These are phyloP conservation scores for Coemansia sp. DNA, from an alignment of 192 early-diverging fungal species.

Conservation along the genomic window DNA sequence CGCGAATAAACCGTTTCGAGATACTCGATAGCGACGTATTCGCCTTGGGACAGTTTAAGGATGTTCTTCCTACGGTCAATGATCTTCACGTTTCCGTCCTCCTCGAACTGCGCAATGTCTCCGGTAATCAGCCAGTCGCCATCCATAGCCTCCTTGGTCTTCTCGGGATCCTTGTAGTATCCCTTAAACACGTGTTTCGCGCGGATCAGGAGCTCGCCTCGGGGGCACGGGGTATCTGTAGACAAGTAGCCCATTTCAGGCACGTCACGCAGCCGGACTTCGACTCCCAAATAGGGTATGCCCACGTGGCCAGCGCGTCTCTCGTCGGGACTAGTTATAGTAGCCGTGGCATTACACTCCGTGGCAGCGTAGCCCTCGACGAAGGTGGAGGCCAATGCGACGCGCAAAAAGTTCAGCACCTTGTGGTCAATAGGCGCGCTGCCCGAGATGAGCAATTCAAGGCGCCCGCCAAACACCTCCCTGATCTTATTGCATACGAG, in stretches of 20 bases:
- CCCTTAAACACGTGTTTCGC: conserved; percentile 71
- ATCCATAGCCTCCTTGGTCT: conserved; percentile 71
- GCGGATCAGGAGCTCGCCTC: conserved; percentile 88
- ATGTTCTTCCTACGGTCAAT: conserved; percentile 86
- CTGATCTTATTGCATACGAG: conserved; percentile 83
- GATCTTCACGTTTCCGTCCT: conserved; percentile 68
- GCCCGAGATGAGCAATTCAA: conserved; percentile 62
- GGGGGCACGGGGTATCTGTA: conserved; percentile 73
- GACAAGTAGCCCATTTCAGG: conserved; percentile 86
- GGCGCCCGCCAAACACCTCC: conserved; percentile 71
- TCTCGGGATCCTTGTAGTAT: conserved; percentile 77
- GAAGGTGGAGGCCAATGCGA: conserved; percentile 58
- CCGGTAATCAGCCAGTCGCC: conserved; percentile 88
- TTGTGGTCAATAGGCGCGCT: conserved; percentile 68
- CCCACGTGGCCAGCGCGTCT: conserved; percentile 69
- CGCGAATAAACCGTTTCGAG: conserved; percentile 77
- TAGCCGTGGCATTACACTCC: conserved; percentile 40
- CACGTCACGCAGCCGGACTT: conserved; percentile 86
- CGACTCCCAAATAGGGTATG: conserved; percentile 67
- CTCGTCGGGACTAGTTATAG: conserved; percentile 31
- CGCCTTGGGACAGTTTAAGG: conserved; percentile 84
- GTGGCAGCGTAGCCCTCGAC: conserved; percentile 58
- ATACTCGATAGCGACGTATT: conserved; percentile 91
- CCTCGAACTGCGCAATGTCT: conserved; percentile 81
- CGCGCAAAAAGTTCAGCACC: conserved; percentile 66